These are phyloP conservation scores for Teunomyces panamensis DNA, from an alignment of 805 yeast genomes.

Conservation along the genomic window DNA sequence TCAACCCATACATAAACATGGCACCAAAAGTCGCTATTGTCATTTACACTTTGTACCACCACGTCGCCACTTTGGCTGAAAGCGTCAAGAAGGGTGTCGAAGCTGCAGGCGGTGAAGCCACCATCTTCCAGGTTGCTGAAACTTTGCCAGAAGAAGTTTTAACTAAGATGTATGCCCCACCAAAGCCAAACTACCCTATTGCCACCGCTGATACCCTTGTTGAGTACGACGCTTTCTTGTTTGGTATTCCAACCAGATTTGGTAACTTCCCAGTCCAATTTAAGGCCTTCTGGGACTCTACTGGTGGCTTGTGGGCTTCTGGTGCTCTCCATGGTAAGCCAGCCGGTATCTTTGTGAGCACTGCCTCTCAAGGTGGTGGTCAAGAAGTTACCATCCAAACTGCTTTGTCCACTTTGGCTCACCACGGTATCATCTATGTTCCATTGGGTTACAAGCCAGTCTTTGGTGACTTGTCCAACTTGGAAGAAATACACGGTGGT, in stretches of 20 bases:
- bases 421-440: constrained; percentile 77
- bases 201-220: constrained; percentile 58
- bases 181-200: constrained; percentile 49
- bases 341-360: constrained; percentile 68
- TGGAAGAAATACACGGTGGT: constrained; percentile 72
- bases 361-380: constrained; percentile 81
- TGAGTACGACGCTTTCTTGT: constrained; percentile 74
- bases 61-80: constrained; percentile 65
- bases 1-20: constrained; percentile 4
- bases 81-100: constrained; percentile 66
- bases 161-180: constrained; percentile 57
- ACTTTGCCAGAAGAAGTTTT: constrained; percentile 64
- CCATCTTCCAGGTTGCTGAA: constrained; percentile 71
- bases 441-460: constrained; percentile 71
- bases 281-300: constrained; percentile 71
- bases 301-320: constrained; percentile 76
- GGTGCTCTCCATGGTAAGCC: constrained; percentile 74
- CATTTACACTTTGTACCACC: constrained; percentile 76
- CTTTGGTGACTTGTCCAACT: constrained; percentile 51
- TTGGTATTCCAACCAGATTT: constrained; percentile 84
- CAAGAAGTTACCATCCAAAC: constrained; percentile 71
- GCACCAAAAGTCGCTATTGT: constrained; percentile 42
- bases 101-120: constrained; percentile 66
- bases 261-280: constrained; percentile 81
- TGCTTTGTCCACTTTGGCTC: constrained; percentile 62